Conservation (phyloP, 2,329 filamentous ascomycete genomes). For the Bipolaris sorokiniana region DNA sequence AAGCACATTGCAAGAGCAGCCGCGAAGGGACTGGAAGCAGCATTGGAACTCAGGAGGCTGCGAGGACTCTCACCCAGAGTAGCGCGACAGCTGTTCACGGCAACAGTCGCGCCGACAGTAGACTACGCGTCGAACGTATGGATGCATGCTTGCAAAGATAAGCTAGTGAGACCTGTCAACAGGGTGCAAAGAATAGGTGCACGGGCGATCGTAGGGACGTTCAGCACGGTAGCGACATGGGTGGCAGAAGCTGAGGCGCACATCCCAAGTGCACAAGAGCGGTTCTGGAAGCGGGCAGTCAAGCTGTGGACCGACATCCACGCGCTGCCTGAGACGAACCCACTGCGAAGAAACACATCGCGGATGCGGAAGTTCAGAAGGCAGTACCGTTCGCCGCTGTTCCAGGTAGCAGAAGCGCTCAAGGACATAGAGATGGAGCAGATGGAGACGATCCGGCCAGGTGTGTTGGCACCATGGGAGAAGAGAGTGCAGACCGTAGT, state of each 20-base stretch:
- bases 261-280: slow-evolving; percentile 17
- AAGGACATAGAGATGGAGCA: slow-evolving; percentile 17
- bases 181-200: slow-evolving; percentile 17
- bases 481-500: slow-evolving; percentile 16
- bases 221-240: slow-evolving; percentile 13
- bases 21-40: too few relatives aligned
- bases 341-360: slow-evolving; percentile 12
- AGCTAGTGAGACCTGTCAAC: slow-evolving; percentile 13
- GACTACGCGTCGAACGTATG: slow-evolving; percentile 15
- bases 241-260: slow-evolving; percentile 20
- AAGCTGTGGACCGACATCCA: slow-evolving; percentile 19
- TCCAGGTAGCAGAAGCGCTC: slow-evolving; percentile 15
- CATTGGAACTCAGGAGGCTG: too few relatives aligned
- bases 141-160: slow-evolving; percentile 16
- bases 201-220: slow-evolving; percentile 17
- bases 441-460: slow-evolving; percentile 15
- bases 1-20: too few relatives aligned
- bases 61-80: slow-evolving; percentile 16
- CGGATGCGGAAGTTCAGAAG: slow-evolving; percentile 17
- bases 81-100: slow-evolving; percentile 18
- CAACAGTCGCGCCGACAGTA: slow-evolving; percentile 14
- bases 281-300: slow-evolving; percentile 17
- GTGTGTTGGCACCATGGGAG: slow-evolving; percentile 15
- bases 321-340: slow-evolving; percentile 19
- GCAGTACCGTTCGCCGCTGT: slow-evolving; percentile 12